Evolutionary conservation across 371 early-diverging fungal species (phyloP).

Genomic region (Mucor circinelloides): DNA sequence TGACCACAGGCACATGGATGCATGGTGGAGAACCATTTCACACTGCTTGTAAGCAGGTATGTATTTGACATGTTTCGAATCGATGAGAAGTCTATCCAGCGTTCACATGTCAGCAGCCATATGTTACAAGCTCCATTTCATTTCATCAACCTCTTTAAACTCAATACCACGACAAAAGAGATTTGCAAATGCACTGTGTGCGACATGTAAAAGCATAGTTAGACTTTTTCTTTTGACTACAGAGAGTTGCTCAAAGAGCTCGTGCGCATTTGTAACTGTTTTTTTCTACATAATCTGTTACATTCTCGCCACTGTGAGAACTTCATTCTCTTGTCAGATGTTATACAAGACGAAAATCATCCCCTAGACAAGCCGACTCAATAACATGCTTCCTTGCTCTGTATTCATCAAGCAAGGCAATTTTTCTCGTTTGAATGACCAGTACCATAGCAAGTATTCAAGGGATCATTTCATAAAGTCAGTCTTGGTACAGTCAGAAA

Average conservation of each 20-base stretch:
- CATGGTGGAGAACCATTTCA: neutral
- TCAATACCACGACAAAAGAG: neutral
- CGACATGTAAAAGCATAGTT: neutral
- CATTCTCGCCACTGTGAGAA: neutral
- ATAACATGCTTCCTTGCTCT: no score
- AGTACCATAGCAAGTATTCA: no score
- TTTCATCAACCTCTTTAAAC: neutral
- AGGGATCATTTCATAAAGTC: no score
- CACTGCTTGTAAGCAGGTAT: neutral
- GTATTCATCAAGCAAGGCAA: no score
- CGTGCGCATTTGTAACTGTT: neutral
- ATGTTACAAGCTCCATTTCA: neutral
- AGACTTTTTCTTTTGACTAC: neutral
- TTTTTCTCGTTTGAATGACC: no score
- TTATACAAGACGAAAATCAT: neutral
- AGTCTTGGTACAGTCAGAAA: no score
- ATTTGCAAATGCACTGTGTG: neutral
- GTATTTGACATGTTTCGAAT: neutral
- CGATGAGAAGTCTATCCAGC: neutral
- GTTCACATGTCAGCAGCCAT: neutral
- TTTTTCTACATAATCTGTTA: neutral
- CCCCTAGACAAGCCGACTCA: neutral
- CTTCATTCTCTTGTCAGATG: neutral
- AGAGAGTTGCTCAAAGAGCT: neutral
- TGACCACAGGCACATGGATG: neutral